Percentiles rank a stretch among this genome's conserved stretches.
Evolutionary conservation across 2,329 filamentous ascomycete genomes (phyloP).

Genomic region (Ramichloridium luteum): DNA sequence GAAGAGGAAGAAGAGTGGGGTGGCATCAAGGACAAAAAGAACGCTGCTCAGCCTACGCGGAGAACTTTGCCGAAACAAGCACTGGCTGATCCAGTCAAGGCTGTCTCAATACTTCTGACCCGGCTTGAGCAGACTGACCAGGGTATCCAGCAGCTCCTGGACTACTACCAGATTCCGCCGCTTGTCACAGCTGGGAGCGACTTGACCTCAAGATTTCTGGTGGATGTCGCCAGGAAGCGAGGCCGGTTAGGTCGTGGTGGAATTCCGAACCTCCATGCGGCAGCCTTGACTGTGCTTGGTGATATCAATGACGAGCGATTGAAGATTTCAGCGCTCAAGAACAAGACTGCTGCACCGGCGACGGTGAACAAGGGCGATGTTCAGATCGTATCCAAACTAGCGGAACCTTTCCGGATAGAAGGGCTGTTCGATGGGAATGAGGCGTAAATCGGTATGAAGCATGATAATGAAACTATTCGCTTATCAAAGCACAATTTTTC

Average conservation of each 20-base stretch:
- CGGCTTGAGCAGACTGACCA: slow-evolving; percentile 61
- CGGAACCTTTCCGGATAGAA: slow-evolving; percentile 87
- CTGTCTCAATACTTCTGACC: slow-evolving; percentile 71
- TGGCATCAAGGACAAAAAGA: slow-evolving; percentile 9
- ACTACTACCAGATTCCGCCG: slow-evolving; percentile 73
- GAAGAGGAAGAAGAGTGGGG: slow-evolving; percentile 31
- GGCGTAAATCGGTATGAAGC: no score
- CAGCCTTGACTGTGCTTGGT: slow-evolving; percentile 86
- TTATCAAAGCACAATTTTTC: no score
- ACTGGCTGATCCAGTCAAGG: slow-evolving; percentile 82
- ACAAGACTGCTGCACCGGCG: slow-evolving; percentile 21
- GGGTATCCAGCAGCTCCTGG: slow-evolving; percentile 65
- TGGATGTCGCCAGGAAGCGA: slow-evolving; percentile 88
- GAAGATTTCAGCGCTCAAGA: slow-evolving; percentile 26
- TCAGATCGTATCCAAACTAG: slow-evolving; percentile 84
- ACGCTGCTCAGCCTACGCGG: slow-evolving; percentile 6
- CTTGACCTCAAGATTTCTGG: slow-evolving; percentile 75
- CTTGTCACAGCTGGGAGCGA: slow-evolving; percentile 60
- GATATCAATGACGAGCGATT: slow-evolving; percentile 95
- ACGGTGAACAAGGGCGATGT: slow-evolving; percentile 51
- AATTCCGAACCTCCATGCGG: slow-evolving; percentile 74
- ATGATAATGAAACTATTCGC: no score
- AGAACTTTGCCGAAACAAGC: slow-evolving; percentile 90
- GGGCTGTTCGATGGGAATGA: slow-evolving; percentile 84
- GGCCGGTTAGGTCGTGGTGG: slow-evolving; percentile 81